Base-by-base conservation (phyloP, 2,329 filamentous ascomycete genomes). In the Coniochaeta ligniaria region DNA sequence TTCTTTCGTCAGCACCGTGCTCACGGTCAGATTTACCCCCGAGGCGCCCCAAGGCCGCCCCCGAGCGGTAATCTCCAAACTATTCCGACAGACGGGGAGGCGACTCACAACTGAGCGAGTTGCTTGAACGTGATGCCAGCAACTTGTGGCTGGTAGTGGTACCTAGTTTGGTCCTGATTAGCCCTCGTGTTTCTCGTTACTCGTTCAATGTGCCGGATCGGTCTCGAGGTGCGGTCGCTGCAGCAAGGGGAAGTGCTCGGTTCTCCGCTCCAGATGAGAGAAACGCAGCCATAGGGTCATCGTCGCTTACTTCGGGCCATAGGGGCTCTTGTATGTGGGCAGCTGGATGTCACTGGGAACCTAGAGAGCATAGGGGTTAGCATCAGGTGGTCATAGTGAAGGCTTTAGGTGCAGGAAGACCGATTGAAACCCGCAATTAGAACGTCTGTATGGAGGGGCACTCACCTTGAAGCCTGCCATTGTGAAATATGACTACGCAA, bases 261-360 rank as follows among this genome's bases (percentile, higher is more conserved):
- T 22, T 17, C 20, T 22, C 28, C 31, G 54, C 26, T 16, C 5
- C 3, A 16, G 47, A 35, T 14, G 52, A 20, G 26, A 2, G 20
- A 7, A 56, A 11, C 28, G 26, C 20, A 33, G 17, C 8, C 26
- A 56, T 50, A 33, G 22, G 57, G 20, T 50, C 35, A 54, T 61
- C 38, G 63, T 72, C 73, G 76, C 80, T 76, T 83, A 88, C 86
- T 86, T 88, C 59, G 86, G 86, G 72, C 84, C 85, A 72, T 84
- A 87, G 66, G 80, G 77, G 76, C 83, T 87, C 76, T 81, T 82
- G 80, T 86, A 71, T 2, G 31, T 36, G 31, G 64, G 58, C 31
- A 31, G 73, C 67, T 63, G 74, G 69, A 71, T 74, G 28, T 4
- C 22, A 12, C 28, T 24, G 26, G 76, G 76, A 72, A 77, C 78